Conservation (phyloP, 169 alveolate genomes). For the Eimeria tenella region DNA sequence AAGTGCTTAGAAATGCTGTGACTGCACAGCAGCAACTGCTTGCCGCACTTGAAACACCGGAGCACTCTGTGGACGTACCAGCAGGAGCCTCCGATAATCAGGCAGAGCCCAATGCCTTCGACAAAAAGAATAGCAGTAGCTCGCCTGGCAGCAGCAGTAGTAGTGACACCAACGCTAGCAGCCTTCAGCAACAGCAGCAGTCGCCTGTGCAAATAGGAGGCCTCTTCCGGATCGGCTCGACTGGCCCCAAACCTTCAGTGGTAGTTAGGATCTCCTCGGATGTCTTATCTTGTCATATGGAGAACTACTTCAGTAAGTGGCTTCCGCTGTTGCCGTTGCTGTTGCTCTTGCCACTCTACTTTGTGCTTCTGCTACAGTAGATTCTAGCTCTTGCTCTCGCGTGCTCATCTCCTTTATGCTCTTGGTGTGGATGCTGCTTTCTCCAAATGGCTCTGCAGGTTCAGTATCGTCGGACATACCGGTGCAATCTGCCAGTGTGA, state of each 20-base stretch:
- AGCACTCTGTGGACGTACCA: not conserved
- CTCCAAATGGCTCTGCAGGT: not conserved
- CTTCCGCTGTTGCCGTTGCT: conserved; percentile 26
- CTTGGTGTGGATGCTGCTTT: not conserved
- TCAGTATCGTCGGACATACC: not conserved
- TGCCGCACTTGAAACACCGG: conserved; percentile 19
- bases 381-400: not conserved
- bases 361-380: not conserved
- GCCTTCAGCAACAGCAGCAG: conserved; percentile 19
- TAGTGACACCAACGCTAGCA: conserved; percentile 4
- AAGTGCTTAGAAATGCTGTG: conserved; percentile 59
- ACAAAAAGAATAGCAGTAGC: not conserved
- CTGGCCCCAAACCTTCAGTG: conserved; percentile 37
- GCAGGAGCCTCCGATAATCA: not conserved
- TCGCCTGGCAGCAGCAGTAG: conserved; percentile 8
- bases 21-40: conserved; percentile 47
- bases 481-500: not conserved
- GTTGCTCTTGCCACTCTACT: not conserved
- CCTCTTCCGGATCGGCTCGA: conserved; percentile 21
- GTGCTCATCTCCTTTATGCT: not conserved
- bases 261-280: conserved; percentile 37
- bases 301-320: not conserved
- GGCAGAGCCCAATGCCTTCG: not conserved
- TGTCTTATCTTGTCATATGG: conserved; percentile 25
- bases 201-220: conserved; percentile 53